phyloP scores from a whole-genome alignment of 2,329 filamentous ascomycete genomes.

The Colletotrichum truncatum region DNA sequence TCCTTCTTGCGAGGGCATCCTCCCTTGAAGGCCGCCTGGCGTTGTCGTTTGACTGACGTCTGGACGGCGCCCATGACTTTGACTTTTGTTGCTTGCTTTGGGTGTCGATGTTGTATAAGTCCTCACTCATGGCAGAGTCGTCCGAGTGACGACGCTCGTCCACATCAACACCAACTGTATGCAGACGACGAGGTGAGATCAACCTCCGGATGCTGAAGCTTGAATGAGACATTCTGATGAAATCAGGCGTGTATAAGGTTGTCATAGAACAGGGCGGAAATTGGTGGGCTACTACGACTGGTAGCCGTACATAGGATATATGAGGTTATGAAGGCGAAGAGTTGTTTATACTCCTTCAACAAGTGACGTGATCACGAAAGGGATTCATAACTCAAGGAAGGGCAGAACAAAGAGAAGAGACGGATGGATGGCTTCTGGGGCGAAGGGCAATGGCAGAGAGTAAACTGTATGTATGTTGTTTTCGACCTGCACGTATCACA shows the following conservation, averaged over 20 bases:
- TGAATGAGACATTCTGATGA: conserved; percentile 51
- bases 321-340: conserved; percentile 22
- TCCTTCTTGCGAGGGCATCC: conserved; percentile 47
- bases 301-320: conserved; percentile 38
- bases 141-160: conserved; percentile 9
- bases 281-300: conserved; percentile 11
- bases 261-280: conserved; percentile 32
- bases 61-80: conserved; percentile 13
- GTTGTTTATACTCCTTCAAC: not conserved
- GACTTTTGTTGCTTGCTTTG: conserved; percentile 17
- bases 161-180: conserved; percentile 6
- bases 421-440: conserved; percentile 9
- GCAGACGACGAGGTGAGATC: conserved; percentile 44
- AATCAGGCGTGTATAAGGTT: conserved; percentile 4
- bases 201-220: conserved; percentile 54
- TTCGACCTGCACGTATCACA: conserved; percentile 20
- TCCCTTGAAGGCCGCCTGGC: conserved; percentile 6
- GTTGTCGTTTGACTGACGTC: not conserved
- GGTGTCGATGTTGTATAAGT: conserved; percentile 28
- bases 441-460: conserved; percentile 9
- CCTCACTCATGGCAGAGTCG: conserved; percentile 23
- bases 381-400: not conserved
- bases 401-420: conserved; percentile 10
- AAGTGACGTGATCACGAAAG: conserved; percentile 3
- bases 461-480: conserved; percentile 25